These are phyloP conservation scores for Starmerella bombicola DNA, from an alignment of 805 yeast genomes.

Conservation along the genomic window DNA sequence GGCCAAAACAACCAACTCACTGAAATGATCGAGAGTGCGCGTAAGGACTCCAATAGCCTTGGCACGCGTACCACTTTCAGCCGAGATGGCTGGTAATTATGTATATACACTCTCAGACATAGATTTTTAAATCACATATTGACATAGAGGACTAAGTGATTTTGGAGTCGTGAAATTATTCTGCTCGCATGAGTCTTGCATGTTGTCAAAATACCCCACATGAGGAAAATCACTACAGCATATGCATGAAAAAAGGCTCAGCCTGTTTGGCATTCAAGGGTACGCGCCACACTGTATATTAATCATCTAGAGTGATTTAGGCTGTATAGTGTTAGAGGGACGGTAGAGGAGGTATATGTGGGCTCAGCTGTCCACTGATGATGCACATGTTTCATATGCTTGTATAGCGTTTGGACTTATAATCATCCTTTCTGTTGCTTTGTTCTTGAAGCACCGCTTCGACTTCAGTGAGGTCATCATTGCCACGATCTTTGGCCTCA, in stretches of 20 bases:
- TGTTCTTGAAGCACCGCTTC: constrained; percentile 66
- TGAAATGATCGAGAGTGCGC: constrained; percentile 23
- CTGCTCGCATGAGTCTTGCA: too few species aligned
- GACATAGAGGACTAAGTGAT: too few species aligned
- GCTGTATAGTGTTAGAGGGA: too few species aligned
- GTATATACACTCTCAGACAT: too few species aligned
- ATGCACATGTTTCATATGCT: constrained; percentile 74
- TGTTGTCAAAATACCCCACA: too few species aligned
- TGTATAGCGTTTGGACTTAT: constrained; percentile 73
- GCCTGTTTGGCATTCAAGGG: too few species aligned
- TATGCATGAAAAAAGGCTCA: too few species aligned
- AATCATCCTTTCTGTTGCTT: constrained; percentile 66
- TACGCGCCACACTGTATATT: too few species aligned
- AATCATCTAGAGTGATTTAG: too few species aligned
- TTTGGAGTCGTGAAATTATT: too few species aligned
- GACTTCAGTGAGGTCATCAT: constrained; percentile 88
- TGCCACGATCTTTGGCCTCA: constrained; percentile 72
- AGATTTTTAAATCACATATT: too few species aligned
- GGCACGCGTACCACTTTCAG: constrained; percentile 20
- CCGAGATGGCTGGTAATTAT: constrained; percentile 23
- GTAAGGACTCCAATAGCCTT: constrained; percentile 18
- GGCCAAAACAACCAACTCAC: constrained; percentile 38
- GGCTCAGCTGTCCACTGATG: constrained; percentile 14
- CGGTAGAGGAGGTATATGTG: constrained; percentile 13
- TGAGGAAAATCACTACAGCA: too few species aligned